These are phyloP conservation scores for Domatiomyces globalis DNA, from an alignment of 2,329 filamentous ascomycete genomes.

Conservation along the genomic window DNA sequence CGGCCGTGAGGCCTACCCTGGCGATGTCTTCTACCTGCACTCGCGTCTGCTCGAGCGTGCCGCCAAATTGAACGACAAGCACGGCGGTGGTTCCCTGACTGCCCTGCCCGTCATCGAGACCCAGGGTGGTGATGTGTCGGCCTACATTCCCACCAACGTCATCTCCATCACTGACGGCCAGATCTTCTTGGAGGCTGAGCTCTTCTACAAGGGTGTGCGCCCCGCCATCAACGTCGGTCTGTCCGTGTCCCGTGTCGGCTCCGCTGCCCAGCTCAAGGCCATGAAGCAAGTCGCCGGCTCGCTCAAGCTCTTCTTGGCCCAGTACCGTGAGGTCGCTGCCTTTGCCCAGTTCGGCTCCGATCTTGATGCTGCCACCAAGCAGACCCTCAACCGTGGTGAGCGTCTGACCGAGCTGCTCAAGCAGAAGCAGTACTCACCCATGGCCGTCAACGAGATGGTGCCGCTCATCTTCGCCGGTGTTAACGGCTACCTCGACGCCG, in stretches of 20 bases:
- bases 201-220: slow-evolving; percentile 99
- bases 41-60: slow-evolving; percentile 98
- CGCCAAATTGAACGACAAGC: slow-evolving; percentile 96
- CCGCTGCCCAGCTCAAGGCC: slow-evolving; percentile 97
- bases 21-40: slow-evolving; percentile 99
- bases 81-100: slow-evolving; percentile 90
- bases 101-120: slow-evolving; percentile 97
- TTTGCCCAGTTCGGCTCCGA: slow-evolving; percentile 99
- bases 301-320: slow-evolving; percentile 99
- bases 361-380: slow-evolving; percentile 96
- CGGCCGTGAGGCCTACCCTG: slow-evolving; percentile 97
- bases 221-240: slow-evolving; percentile 99
- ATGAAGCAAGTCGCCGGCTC: slow-evolving; percentile 99
- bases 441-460: slow-evolving; percentile 99
- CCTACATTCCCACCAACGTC: slow-evolving; percentile 99
- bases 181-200: slow-evolving; percentile 98
- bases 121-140: slow-evolving; percentile 99
- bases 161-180: slow-evolving; percentile 99
- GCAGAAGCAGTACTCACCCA: slow-evolving; percentile 99
- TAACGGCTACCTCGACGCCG: slow-evolving; percentile 80
- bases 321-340: slow-evolving; percentile 99
- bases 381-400: slow-evolving; percentile 95
- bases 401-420: slow-evolving; percentile 97
- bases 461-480: slow-evolving; percentile 98
- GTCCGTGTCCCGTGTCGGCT: slow-evolving; percentile 98